Conservation (phyloP, 176 grass and related monocot species). For the Elymus sibiricus region DNA sequence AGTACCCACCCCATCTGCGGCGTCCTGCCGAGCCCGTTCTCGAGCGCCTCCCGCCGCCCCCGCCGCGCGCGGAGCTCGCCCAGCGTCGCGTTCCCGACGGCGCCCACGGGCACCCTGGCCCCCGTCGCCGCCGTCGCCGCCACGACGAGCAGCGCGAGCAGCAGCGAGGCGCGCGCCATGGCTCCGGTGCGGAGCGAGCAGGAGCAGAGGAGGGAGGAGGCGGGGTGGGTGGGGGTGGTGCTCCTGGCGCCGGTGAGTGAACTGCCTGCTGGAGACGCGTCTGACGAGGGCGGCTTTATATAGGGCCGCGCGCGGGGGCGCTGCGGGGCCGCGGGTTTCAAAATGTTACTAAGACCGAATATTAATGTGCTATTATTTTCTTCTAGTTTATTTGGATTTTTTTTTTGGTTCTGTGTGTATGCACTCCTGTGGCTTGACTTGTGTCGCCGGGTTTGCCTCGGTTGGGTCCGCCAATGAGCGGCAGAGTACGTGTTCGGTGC, state of each 20-base stretch:
- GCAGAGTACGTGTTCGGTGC: too few species aligned
- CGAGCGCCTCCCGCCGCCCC: conserved; percentile 7
- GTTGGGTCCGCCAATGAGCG: too few species aligned
- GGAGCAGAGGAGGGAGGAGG: background rate
- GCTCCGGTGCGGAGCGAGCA: background rate
- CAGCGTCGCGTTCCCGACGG: conserved; percentile 33
- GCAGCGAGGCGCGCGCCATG: conserved; percentile 40
- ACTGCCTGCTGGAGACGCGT: background rate
- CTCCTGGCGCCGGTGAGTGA: background rate
- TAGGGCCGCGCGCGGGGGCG: background rate
- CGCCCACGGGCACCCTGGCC: background rate
- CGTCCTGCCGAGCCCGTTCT: conserved; percentile 72
- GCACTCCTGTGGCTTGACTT: background rate
- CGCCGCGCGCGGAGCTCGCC: conserved; percentile 26
- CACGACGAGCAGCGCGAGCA: conserved; percentile 21
- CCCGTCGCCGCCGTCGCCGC: background rate
- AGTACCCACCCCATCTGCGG: conserved; percentile 89
- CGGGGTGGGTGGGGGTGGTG: background rate
- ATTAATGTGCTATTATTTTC: background rate
- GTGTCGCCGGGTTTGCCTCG: background rate
- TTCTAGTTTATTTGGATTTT: background rate
- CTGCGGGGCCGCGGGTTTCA: background rate
- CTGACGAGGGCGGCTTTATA: conserved; percentile 18
- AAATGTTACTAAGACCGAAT: background rate
- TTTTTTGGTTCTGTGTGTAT: background rate